Conservation (phyloP, 2,329 filamentous ascomycete species). For the Didymella sp. region DNA sequence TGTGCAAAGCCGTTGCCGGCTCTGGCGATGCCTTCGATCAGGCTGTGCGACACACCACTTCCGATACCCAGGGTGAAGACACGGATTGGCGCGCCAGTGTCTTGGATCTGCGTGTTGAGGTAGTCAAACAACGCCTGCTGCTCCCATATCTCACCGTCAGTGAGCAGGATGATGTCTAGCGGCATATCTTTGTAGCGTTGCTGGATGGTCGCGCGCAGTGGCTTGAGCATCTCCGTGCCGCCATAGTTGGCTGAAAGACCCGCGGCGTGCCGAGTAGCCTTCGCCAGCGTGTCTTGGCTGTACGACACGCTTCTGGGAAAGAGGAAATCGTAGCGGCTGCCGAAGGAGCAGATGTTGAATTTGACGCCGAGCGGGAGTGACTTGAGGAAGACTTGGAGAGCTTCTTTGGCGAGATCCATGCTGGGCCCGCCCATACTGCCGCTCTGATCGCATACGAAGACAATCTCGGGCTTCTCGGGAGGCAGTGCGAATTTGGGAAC, state of each 20-base stretch:
- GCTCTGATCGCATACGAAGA: slow-evolving; percentile 76
- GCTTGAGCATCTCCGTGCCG: slow-evolving; percentile 61
- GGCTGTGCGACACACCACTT: slow-evolving; percentile 59
- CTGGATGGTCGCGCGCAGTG: slow-evolving; percentile 57
- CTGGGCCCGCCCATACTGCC: slow-evolving; percentile 66
- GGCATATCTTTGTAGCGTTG: slow-evolving; percentile 56
- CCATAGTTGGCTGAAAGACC: slow-evolving; percentile 58
- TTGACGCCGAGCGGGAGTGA: slow-evolving; percentile 68
- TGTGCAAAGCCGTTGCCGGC: slow-evolving; percentile 67
- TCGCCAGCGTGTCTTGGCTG: slow-evolving; percentile 53
- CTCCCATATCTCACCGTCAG: slow-evolving; percentile 63
- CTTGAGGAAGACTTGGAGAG: slow-evolving; percentile 69
- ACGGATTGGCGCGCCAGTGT: slow-evolving; percentile 55
- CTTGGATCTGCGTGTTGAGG: slow-evolving; percentile 54
- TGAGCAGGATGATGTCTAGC: slow-evolving; percentile 63
- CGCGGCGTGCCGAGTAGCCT: slow-evolving; percentile 54
- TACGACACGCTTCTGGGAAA: slow-evolving; percentile 59
- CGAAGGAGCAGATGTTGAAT: slow-evolving; percentile 77
- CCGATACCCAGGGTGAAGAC: slow-evolving; percentile 67
- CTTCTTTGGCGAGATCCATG: slow-evolving; percentile 62
- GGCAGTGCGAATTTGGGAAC: slow-evolving; percentile 73
- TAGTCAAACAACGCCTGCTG: slow-evolving; percentile 58
- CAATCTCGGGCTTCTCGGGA: slow-evolving; percentile 65
- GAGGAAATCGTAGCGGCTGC: slow-evolving; percentile 55
- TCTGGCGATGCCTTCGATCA: slow-evolving; percentile 66